Evolutionary conservation across 305 asterid genomes (phyloP).

Genomic region (Ajuga reptans): DNA sequence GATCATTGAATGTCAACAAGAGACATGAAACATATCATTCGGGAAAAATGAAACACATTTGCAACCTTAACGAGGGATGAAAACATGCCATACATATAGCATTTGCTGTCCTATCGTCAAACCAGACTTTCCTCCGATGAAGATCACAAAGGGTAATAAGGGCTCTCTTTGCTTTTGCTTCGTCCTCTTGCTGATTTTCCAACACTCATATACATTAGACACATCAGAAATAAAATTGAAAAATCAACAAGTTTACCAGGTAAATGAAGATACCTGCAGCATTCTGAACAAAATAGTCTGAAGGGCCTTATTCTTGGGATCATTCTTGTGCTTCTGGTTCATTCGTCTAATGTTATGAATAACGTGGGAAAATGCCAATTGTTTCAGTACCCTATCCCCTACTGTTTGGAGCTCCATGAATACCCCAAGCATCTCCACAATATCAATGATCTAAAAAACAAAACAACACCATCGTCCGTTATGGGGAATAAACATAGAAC

Average conservation of each 20-base stretch:
- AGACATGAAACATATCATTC: not conserved
- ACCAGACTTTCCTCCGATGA: slow-evolving; percentile 76
- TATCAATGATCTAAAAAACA: slow-evolving; percentile 52
- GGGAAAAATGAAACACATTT: not conserved
- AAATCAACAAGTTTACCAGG: slow-evolving; percentile 9
- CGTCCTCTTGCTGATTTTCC: slow-evolving; percentile 68
- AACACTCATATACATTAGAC: slow-evolving; percentile 6
- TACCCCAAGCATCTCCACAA: slow-evolving; percentile 52
- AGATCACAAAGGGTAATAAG: slow-evolving; percentile 66
- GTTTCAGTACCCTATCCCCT: slow-evolving; percentile 57
- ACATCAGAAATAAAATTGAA: not conserved
- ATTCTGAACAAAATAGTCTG: slow-evolving; percentile 63
- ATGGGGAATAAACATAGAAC: not conserved
- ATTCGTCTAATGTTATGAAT: slow-evolving; percentile 59
- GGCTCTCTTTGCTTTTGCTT: slow-evolving; percentile 67
- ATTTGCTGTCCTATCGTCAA: slow-evolving; percentile 80
- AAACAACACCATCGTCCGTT: slow-evolving; percentile 12
- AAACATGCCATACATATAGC: slow-evolving; percentile 82
- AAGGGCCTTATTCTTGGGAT: slow-evolving; percentile 63
- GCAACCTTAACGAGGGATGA: slow-evolving; percentile 59
- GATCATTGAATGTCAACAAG: slow-evolving; percentile 9
- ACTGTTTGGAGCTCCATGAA: slow-evolving; percentile 89
- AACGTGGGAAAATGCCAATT: slow-evolving; percentile 66
- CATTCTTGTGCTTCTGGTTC: slow-evolving; percentile 89
- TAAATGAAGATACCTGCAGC: slow-evolving; percentile 57